Evolutionary conservation across 306 rosid genomes (phyloP).

Genomic region (Quercus robur): DNA sequence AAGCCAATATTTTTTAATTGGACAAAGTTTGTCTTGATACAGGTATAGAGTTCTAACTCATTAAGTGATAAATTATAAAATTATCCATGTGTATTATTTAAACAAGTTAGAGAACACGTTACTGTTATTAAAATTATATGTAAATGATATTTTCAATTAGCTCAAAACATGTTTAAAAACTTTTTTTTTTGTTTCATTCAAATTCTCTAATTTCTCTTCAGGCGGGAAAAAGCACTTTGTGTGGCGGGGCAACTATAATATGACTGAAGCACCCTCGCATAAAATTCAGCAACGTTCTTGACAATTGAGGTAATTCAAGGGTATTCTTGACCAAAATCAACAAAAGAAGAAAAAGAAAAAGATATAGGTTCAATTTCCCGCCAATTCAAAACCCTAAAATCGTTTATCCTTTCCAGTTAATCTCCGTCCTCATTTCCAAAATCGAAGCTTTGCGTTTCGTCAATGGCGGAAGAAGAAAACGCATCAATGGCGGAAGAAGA

Average conservation of each 20-base stretch:
- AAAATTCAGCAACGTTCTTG: not conserved
- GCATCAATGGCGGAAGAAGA: slow-evolving; percentile 42
- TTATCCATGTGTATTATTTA: no score
- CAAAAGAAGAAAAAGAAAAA: not conserved
- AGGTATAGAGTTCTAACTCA: no score
- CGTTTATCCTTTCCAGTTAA: not conserved
- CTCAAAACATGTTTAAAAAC: no score
- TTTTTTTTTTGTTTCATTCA: not conserved
- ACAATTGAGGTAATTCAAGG: not conserved
- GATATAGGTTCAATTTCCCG: slow-evolving; percentile 26
- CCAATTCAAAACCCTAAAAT: slow-evolving; percentile 35
- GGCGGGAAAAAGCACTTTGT: slow-evolving; percentile 8
- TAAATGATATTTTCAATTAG: no score
- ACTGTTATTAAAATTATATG: no score
- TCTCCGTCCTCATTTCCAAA: not conserved
- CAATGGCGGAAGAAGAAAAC: slow-evolving; percentile 44
- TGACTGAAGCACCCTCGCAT: not conserved
- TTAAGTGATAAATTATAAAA: no score
- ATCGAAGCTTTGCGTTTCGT: not conserved
- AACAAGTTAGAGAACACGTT: no score
- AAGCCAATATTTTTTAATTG: no score
- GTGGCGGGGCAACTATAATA: not conserved
- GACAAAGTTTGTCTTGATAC: no score
- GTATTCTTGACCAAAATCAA: not conserved
- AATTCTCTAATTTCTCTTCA: not conserved